Evolutionary conservation across 2,329 filamentous ascomycete species (phyloP).

Genomic region (Xylariaceae sp.): DNA sequence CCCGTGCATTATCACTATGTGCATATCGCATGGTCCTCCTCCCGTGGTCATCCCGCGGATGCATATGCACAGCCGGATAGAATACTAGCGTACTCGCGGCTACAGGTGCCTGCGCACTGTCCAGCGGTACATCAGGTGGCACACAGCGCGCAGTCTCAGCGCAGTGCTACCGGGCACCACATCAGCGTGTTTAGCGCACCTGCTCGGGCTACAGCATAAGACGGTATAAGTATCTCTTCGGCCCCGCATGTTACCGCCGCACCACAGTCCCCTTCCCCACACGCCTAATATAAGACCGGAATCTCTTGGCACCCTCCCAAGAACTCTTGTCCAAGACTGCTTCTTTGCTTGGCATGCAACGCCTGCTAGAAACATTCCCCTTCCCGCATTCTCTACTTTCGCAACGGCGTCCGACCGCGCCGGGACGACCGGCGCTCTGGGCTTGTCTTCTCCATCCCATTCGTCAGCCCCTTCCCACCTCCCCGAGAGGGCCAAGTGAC

Average conservation of each 20-base stretch:
- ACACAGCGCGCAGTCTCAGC: too few species aligned
- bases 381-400: slow-evolving; percentile 9
- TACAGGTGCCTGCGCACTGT: too few species aligned
- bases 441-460: slow-evolving; percentile 7
- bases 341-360: slow-evolving; percentile 30
- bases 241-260: background rate
- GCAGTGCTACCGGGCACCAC: too few species aligned
- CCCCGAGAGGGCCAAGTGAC: slow-evolving; percentile 1
- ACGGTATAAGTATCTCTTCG: background rate
- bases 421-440: slow-evolving; percentile 17
- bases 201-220: too few species aligned
- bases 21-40: too few species aligned
- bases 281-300: slow-evolving; percentile 10
- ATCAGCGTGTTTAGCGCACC: too few species aligned
- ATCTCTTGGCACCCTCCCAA: slow-evolving; percentile 29
- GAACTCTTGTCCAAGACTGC: slow-evolving; percentile 27
- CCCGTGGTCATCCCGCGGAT: too few species aligned
- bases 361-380: slow-evolving; percentile 25
- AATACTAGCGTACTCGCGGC: too few species aligned
- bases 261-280: background rate
- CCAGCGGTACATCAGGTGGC: too few species aligned
- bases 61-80: too few species aligned
- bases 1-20: too few species aligned
- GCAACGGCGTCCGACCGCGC: slow-evolving; percentile 17
- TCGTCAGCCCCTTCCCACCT: slow-evolving; percentile 5